phyloP scores from a whole-genome alignment of 2,329 filamentous ascomycete species.

The Acrocalymma vagum region DNA sequence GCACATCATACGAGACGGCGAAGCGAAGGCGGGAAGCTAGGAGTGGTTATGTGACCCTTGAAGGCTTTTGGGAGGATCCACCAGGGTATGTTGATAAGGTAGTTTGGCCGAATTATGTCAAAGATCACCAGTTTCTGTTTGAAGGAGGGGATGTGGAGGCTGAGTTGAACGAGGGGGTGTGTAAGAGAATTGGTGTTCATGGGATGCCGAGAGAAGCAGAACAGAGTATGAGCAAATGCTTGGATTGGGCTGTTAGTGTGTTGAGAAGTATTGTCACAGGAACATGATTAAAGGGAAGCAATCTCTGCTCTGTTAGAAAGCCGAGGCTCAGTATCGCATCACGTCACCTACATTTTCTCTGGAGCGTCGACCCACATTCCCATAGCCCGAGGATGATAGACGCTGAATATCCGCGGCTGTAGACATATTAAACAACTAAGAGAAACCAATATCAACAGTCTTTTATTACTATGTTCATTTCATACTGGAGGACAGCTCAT shows the following conservation, averaged over 20 bases:
- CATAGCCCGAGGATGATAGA: too few species aligned
- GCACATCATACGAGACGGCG: slow-evolving; percentile 68
- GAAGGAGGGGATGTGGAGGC: slow-evolving; percentile 71
- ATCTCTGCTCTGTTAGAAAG: too few species aligned
- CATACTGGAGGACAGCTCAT: too few species aligned
- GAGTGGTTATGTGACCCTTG: slow-evolving; percentile 77
- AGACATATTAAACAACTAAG: too few species aligned
- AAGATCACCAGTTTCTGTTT: slow-evolving; percentile 84
- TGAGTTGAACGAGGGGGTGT: slow-evolving; percentile 55
- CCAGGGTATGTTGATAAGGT: slow-evolving; percentile 93
- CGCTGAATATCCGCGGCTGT: background rate
- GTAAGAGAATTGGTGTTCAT: slow-evolving; percentile 30
- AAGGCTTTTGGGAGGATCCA: slow-evolving; percentile 96
- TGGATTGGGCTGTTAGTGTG: slow-evolving; percentile 39
- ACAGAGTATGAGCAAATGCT: slow-evolving; percentile 40
- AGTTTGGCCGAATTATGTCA: slow-evolving; percentile 94
- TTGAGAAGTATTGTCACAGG: slow-evolving; percentile 28
- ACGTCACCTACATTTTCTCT: too few species aligned
- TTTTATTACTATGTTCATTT: too few species aligned
- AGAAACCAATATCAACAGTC: too few species aligned
- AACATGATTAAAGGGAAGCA: slow-evolving; percentile 14
- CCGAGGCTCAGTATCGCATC: too few species aligned
- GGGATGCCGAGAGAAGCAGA: slow-evolving; percentile 52
- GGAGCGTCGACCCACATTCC: too few species aligned
- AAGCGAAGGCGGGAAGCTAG: slow-evolving; percentile 73